phyloP scores from a whole-genome alignment of 352 stramenopile genomes.

The Lagenidium giganteum region DNA sequence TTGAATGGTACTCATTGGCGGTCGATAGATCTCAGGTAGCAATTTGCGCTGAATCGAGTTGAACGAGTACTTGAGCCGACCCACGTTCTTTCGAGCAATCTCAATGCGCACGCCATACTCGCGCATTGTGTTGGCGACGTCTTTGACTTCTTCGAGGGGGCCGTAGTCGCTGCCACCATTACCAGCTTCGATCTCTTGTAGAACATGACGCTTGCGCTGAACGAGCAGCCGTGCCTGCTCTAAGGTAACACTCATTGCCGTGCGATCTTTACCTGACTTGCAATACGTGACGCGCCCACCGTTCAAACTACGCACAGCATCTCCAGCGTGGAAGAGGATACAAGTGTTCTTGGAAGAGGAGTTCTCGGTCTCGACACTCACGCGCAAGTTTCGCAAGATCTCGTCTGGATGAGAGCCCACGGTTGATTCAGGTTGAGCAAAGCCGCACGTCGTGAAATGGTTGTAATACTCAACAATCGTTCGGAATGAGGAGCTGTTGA shows the following conservation, averaged over 20 bases:
- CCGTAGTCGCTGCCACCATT: conserved; percentile 32
- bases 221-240: conserved; percentile 91
- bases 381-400: conserved; percentile 56
- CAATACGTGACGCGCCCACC: conserved; percentile 94
- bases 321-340: conserved; percentile 77
- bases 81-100: conserved; percentile 97
- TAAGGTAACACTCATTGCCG: conserved; percentile 95
- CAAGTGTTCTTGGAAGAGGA: conserved; percentile 82
- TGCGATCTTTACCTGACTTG: conserved; percentile 98
- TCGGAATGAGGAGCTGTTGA: conserved; percentile 74
- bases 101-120: conserved; percentile 92
- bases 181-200: conserved; percentile 59
- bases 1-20: conserved; percentile 86
- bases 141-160: conserved; percentile 71
- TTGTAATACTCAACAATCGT: conserved; percentile 79
- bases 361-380: conserved; percentile 68
- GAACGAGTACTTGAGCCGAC: conserved; percentile 95
- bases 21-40: conserved; percentile 90
- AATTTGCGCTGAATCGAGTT: conserved; percentile 96
- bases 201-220: conserved; percentile 63
- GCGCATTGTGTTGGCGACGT: conserved; percentile 84
- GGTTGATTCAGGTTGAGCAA: conserved; percentile 35
- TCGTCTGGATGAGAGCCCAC: conserved; percentile 63
- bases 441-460: conserved; percentile 33
- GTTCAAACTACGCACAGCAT: conserved; percentile 88